phyloP scores from a whole-genome alignment of 208 protist species.

The Phytomonas francai region DNA sequence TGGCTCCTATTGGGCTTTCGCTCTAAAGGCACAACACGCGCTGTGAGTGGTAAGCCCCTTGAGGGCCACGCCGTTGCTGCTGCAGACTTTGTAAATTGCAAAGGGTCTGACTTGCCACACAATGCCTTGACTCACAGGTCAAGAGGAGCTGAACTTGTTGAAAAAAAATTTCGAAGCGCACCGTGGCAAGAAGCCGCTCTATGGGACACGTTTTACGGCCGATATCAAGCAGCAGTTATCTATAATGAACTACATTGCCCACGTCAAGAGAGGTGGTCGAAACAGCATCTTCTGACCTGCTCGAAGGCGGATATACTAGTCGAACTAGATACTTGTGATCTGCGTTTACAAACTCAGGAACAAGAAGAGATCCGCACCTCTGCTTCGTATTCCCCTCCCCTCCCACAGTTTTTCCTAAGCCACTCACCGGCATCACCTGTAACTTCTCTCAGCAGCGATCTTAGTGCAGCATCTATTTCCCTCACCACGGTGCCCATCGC shows the following conservation, averaged over 20 bases:
- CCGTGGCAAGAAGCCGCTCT: conserved; percentile 18
- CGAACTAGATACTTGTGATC: neutral
- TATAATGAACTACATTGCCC: conserved; percentile 36
- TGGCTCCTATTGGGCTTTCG: conserved; percentile 26
- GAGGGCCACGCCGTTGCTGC: neutral
- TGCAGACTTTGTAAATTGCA: neutral
- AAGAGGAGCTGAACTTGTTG: conserved; percentile 12
- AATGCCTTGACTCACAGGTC: neutral
- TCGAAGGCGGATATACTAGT: neutral
- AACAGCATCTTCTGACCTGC: neutral
- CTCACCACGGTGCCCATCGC: neutral
- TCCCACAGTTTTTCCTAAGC: neutral
- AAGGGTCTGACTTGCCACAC: neutral
- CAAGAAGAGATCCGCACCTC: neutral
- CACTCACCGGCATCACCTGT: neutral
- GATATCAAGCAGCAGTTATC: conserved; percentile 14
- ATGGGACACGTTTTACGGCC: conserved; percentile 26
- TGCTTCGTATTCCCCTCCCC: neutral
- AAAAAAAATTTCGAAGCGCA: conserved; percentile 7
- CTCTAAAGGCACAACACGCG: neutral
- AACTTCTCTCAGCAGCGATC: neutral
- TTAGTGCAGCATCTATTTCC: neutral
- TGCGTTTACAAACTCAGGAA: neutral
- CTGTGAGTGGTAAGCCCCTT: neutral
- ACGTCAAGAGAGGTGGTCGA: conserved; percentile 35